These are phyloP conservation scores for Solanum habrochaites DNA, from an alignment of 257 asterid genomes.

Conservation along the genomic window DNA sequence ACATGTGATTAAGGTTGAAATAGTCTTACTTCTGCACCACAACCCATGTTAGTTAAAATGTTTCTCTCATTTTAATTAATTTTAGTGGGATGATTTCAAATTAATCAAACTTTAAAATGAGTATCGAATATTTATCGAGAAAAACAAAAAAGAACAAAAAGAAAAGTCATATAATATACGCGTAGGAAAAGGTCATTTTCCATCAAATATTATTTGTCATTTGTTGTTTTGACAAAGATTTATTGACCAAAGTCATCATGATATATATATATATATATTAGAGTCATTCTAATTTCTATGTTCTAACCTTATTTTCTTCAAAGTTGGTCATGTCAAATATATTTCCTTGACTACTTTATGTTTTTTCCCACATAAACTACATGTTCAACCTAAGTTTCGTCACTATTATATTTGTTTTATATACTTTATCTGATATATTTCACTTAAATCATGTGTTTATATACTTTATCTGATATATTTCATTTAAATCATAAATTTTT, in stretches of 20 bases:
- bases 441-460: no score
- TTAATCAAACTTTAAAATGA: not conserved
- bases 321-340: not conserved
- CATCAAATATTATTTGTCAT: not conserved
- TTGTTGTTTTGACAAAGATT: not conserved
- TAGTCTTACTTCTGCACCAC: not conserved
- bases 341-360: not conserved
- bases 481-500: not conserved
- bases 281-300: not conserved
- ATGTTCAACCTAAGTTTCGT: not conserved
- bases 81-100: not conserved
- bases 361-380: not conserved
- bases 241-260: not conserved
- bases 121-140: not conserved
- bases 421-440: not conserved
- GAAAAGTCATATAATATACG: not conserved
- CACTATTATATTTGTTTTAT: not conserved
- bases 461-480: no score
- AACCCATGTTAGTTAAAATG: rapidly evolving
- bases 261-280: not conserved
- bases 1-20: rapidly evolving
- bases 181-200: not conserved
- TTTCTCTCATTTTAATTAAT: not conserved
- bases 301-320: not conserved
- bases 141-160: not conserved